Conservation (phyloP, 768 basidiomycete genomes). For the Kwoniella botswanensis region DNA sequence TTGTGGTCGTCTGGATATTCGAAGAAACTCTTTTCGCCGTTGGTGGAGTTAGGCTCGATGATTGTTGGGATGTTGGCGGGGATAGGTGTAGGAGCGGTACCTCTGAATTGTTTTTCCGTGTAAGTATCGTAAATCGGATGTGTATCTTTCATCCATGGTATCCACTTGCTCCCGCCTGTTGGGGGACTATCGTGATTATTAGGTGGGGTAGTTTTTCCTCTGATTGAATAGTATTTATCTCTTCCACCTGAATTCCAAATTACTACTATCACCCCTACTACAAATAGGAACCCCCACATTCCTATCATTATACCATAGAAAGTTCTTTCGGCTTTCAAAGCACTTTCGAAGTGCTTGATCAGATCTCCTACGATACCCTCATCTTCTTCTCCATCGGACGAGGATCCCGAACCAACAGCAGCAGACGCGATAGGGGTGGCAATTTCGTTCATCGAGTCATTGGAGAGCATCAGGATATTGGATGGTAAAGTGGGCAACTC, state of each 20-base stretch:
- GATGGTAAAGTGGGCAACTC: slow-evolving; percentile 79
- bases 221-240: slow-evolving; percentile 30
- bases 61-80: slow-evolving; percentile 12
- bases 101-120: slow-evolving; percentile 40
- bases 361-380: slow-evolving; percentile 73
- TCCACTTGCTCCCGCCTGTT: slow-evolving; percentile 17
- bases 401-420: slow-evolving; percentile 71
- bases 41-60: slow-evolving; percentile 13
- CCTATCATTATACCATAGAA: slow-evolving; percentile 83
- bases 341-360: slow-evolving; percentile 72
- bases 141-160: slow-evolving; percentile 23
- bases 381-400: slow-evolving; percentile 62
- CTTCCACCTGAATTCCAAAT: slow-evolving; percentile 53
- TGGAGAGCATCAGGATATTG: slow-evolving; percentile 76
- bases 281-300: slow-evolving; percentile 79
- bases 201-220: slow-evolving; percentile 2
- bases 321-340: slow-evolving; percentile 77
- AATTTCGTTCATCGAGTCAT: slow-evolving; percentile 71
- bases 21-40: slow-evolving; percentile 28
- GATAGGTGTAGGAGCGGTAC: slow-evolving; percentile 25
- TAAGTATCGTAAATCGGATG: slow-evolving; percentile 50
- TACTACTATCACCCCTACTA: slow-evolving; percentile 66
- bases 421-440: slow-evolving; percentile 74
- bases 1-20: slow-evolving; percentile 21
- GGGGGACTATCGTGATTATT: not conserved